A percentile compares a stretch with the other conserved stretches of the same genome.
These are phyloP conservation scores for Verruconis gallopava DNA, from an alignment of 2,329 filamentous ascomycete species.

Conservation along the genomic window DNA sequence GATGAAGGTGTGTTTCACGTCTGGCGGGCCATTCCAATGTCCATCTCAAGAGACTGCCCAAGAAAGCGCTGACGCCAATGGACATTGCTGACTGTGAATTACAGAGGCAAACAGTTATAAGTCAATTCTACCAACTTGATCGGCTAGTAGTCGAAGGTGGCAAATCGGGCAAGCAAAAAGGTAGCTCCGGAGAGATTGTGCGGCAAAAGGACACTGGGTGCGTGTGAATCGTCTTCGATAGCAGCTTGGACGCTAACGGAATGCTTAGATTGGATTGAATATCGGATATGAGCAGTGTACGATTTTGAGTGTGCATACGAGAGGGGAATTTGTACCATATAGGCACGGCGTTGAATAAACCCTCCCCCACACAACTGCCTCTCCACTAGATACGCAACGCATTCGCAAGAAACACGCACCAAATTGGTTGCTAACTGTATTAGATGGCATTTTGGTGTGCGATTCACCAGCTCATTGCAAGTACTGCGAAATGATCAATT, in stretches of 20 bases:
- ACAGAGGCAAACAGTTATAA: conserved; percentile 88
- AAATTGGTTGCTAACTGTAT: too few relatives aligned
- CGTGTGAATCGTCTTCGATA: conserved; percentile 18
- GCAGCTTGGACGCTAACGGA: neutral
- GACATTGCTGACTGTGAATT: conserved; percentile 24
- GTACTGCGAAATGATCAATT: too few relatives aligned
- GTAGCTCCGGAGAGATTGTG: conserved; percentile 51
- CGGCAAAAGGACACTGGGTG: conserved; percentile 72
- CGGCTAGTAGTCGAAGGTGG: conserved; percentile 83
- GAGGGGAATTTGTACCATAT: neutral
- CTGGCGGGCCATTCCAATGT: neutral
- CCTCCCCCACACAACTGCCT: neutral
- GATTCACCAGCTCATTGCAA: too few relatives aligned
- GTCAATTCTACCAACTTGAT: conserved; percentile 89
- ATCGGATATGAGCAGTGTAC: neutral
- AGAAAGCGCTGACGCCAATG: neutral
- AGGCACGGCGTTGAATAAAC: neutral
- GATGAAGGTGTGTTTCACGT: conserved; percentile 63
- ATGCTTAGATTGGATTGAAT: neutral
- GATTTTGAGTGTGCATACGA: neutral
- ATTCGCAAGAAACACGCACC: too few relatives aligned
- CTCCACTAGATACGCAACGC: neutral
- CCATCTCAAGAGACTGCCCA: neutral
- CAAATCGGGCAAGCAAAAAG: conserved; percentile 61
- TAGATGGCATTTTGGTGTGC: too few relatives aligned